Evolutionary conservation across 768 basidiomycete genomes (phyloP).

Genomic region (Polyporus arcularius): DNA sequence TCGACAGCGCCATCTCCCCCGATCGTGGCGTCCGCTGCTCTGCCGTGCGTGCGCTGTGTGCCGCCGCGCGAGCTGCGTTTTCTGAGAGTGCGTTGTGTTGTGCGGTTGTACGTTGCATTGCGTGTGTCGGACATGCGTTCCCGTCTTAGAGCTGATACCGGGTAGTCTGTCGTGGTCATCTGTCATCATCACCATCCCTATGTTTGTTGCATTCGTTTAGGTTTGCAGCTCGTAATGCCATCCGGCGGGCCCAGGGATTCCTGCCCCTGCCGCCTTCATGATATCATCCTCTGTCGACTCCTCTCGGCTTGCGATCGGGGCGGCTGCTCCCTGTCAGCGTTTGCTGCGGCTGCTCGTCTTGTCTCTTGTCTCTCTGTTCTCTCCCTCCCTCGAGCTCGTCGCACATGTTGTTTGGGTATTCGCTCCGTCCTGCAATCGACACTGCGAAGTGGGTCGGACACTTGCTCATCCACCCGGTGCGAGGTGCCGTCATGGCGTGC

Average conservation of each 20-base stretch:
- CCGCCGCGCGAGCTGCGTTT: not conserved
- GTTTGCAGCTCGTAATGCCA: slow-evolving; percentile 18
- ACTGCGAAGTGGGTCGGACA: not conserved
- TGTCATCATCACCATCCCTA: slow-evolving; percentile 9
- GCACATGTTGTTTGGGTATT: not conserved
- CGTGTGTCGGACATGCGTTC: slow-evolving; percentile 7
- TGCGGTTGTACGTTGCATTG: not conserved
- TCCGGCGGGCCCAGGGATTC: not conserved
- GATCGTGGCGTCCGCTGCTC: not conserved
- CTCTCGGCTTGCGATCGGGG: not conserved
- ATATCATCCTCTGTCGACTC: not conserved
- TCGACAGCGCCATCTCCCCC: not conserved
- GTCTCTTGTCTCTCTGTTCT: not conserved
- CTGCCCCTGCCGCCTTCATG: not conserved
- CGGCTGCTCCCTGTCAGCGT: not conserved
- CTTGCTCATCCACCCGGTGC: not conserved
- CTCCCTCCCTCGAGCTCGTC: not conserved
- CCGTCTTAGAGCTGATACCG: slow-evolving; percentile 8
- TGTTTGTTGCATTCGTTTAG: slow-evolving; percentile 20
- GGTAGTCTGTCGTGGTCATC: not conserved
- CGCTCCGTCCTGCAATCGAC: not conserved
- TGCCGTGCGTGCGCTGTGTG: not conserved
- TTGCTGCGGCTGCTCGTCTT: not conserved
- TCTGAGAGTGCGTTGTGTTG: not conserved
- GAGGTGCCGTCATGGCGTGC: not conserved